Percentiles rank a stretch among this genome's conserved stretches.
Evolutionary conservation across 345 rosid genomes (phyloP).

Genomic region (Barbarea vulgaris): DNA sequence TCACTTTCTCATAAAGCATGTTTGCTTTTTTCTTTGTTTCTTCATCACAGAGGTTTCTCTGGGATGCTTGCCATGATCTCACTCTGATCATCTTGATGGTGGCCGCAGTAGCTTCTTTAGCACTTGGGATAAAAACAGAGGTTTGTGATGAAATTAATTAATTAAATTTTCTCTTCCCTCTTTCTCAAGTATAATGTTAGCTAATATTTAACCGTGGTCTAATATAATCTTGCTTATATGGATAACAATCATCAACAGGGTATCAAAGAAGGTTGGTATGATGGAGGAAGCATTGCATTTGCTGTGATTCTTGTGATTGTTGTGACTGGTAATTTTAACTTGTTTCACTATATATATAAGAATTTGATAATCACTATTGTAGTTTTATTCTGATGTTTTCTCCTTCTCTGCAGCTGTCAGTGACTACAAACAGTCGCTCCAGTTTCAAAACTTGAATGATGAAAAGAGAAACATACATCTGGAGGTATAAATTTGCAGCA

Average conservation of each 20-base stretch:
- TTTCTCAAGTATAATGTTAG: not conserved
- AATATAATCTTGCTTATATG: not conserved
- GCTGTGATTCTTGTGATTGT: constrained; percentile 89
- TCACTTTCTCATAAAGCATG: constrained; percentile 4
- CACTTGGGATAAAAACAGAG: constrained; percentile 94
- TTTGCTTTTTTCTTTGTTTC: constrained; percentile 1
- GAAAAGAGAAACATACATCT: constrained; percentile 96
- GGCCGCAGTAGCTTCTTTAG: constrained; percentile 91
- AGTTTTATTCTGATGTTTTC: constrained; percentile 6
- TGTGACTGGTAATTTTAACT: constrained; percentile 69
- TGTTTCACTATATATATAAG: not conserved
- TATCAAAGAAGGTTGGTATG: constrained; percentile 92
- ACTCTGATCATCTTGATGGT: constrained; percentile 84
- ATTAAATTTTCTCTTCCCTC: not conserved
- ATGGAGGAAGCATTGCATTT: constrained; percentile 97
- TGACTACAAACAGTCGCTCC: constrained; percentile 98
- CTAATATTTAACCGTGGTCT: not conserved
- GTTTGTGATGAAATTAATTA: constrained; percentile 42
- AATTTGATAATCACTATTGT: not conserved
- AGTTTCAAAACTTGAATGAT: constrained; percentile 89
- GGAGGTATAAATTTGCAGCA: constrained; percentile 58
- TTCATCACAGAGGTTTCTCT: constrained; percentile 65
- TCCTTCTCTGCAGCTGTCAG: constrained; percentile 68
- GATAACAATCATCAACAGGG: constrained; percentile 53
- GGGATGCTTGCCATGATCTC: constrained; percentile 90